Percentiles rank a stretch among this genome's conserved stretches.
phyloP scores from a whole-genome alignment of 345 rosid species.

The Camelina hispida region DNA sequence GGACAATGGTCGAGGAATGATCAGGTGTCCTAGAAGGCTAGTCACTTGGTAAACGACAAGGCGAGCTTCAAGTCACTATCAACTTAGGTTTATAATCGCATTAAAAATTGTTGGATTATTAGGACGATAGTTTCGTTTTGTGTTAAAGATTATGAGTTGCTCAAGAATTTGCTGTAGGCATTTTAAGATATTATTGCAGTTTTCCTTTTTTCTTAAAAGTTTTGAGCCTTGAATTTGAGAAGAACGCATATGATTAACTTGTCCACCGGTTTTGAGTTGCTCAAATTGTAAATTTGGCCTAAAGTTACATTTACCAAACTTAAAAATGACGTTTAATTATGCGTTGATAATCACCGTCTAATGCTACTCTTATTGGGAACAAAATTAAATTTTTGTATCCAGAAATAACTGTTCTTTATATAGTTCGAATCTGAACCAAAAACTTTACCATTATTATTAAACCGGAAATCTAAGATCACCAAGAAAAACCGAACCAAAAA shows the following conservation, averaged over 20 bases:
- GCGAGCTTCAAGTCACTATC: not conserved
- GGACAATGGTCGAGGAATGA: slow-evolving; percentile 55
- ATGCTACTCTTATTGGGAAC: too few relatives aligned
- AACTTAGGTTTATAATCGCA: not conserved
- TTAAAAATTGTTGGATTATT: not conserved
- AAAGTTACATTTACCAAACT: not conserved
- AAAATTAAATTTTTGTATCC: too few relatives aligned
- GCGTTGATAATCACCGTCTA: too few relatives aligned
- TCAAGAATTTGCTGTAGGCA: not conserved
- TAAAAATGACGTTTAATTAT: too few relatives aligned
- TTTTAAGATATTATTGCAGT: not conserved
- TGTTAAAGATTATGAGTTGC: slow-evolving; percentile 11
- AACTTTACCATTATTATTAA: too few relatives aligned
- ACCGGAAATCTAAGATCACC: too few relatives aligned
- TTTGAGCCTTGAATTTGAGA: not conserved
- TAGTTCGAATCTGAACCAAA: too few relatives aligned
- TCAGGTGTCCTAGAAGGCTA: slow-evolving; percentile 57
- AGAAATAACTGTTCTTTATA: too few relatives aligned
- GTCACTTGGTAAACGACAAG: slow-evolving; percentile 43
- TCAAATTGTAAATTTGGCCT: not conserved
- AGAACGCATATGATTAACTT: not conserved
- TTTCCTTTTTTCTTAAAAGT: not conserved
- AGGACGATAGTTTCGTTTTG: not conserved
- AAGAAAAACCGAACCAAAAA: too few relatives aligned
- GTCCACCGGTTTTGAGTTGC: too few relatives aligned